phyloP scores from a whole-genome alignment of 768 basidiomycete species.

The Clitopilus hobsonii region DNA sequence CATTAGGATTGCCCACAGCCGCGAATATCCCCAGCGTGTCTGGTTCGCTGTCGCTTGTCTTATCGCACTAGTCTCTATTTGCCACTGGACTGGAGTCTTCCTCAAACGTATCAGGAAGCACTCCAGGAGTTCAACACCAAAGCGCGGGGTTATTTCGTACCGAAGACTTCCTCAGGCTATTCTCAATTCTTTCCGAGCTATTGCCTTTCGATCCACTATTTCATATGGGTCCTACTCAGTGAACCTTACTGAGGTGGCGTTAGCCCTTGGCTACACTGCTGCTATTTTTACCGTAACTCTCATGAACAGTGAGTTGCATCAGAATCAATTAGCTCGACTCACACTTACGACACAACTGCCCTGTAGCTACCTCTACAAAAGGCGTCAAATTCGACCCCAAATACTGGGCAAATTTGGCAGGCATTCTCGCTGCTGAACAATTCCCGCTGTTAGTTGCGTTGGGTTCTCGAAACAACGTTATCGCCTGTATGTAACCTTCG shows the following conservation, averaged over 20 bases:
- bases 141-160: background rate
- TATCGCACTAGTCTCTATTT: constrained; percentile 32
- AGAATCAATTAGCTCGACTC: background rate
- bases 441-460: background rate
- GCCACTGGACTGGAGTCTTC: constrained; percentile 23
- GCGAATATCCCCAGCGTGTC: constrained; percentile 33
- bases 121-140: background rate
- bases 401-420: constrained; percentile 19
- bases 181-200: constrained; percentile 26
- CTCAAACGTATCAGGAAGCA: constrained; percentile 10
- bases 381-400: constrained; percentile 9
- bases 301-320: constrained; percentile 27
- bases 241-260: constrained; percentile 35
- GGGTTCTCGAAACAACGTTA: background rate
- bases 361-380: background rate
- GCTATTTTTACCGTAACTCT: constrained; percentile 30
- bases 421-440: constrained; percentile 16
- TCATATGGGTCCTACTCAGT: constrained; percentile 31
- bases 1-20: constrained; percentile 18
- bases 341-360: background rate
- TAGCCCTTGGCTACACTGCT: constrained; percentile 30
- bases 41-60: constrained; percentile 39
- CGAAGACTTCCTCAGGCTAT: constrained; percentile 26
- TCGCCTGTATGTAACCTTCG: background rate
- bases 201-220: constrained; percentile 32